These are phyloP conservation scores for Orbilia blumenaviensis DNA, from an alignment of 2,329 filamentous ascomycete genomes.

Conservation along the genomic window DNA sequence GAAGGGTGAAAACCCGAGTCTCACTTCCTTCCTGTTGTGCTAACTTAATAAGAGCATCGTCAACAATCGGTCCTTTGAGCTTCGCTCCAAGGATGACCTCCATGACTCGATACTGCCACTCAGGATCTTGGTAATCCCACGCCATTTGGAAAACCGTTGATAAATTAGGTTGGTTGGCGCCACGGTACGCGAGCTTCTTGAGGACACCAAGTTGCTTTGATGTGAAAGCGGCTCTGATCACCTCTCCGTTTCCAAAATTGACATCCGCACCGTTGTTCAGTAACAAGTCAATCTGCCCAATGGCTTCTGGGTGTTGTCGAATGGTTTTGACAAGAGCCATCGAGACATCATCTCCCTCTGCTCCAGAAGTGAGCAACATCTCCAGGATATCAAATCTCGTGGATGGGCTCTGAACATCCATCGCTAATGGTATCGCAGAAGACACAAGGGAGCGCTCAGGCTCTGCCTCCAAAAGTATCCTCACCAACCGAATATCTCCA, in stretches of 20 bases:
- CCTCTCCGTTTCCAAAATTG: conserved; percentile 39
- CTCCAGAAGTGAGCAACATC: conserved; percentile 29
- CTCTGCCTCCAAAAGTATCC: conserved; percentile 25
- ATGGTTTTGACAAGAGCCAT: conserved; percentile 41
- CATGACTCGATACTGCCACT: conserved; percentile 41
- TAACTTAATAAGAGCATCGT: conserved; percentile 38
- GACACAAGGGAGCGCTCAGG: conserved; percentile 29
- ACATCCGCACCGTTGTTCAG: conserved; percentile 40
- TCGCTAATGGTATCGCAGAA: conserved; percentile 32
- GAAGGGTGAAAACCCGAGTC: conserved; percentile 13
- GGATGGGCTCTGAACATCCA: conserved; percentile 27
- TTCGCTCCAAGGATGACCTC: conserved; percentile 35
- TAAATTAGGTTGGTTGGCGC: conserved; percentile 16
- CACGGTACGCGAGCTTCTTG: conserved; percentile 19
- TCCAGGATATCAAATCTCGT: conserved; percentile 37
- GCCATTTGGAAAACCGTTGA: conserved; percentile 37
- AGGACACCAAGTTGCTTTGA: conserved; percentile 37
- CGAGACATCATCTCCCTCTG: conserved; percentile 45
- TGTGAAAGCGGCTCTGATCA: conserved; percentile 29
- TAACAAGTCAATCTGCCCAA: conserved; percentile 39
- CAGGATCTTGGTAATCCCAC: conserved; percentile 24
- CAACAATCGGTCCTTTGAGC: conserved; percentile 24
- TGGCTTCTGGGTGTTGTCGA: conserved; percentile 37
- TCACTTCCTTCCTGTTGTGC: conserved; percentile 33
- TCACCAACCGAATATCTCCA: conserved; percentile 14